Conservation (phyloP, 768 basidiomycete species). For the Polyporus arcularius region DNA sequence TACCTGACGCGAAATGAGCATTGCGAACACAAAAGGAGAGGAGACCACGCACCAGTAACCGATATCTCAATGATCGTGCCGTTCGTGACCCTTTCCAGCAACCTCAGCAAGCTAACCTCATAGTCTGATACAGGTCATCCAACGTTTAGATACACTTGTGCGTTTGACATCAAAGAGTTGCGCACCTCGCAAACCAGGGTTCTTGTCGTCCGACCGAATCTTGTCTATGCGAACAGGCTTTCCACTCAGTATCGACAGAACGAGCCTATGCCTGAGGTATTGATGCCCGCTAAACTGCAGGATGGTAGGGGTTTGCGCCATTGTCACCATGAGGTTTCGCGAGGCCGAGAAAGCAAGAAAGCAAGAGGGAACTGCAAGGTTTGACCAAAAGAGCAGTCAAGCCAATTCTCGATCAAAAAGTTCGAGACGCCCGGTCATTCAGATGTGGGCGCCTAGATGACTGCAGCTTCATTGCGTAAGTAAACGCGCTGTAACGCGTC, state of each 20-base stretch:
- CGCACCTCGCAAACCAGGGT: conserved; percentile 90
- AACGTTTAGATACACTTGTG: neutral
- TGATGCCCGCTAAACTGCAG: conserved; percentile 79
- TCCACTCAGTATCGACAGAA: conserved; percentile 88
- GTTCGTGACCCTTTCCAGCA: conserved; percentile 91
- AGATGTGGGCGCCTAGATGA: conserved; percentile 11
- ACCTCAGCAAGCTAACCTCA: conserved; percentile 85
- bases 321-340: neutral
- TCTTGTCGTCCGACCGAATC: conserved; percentile 89
- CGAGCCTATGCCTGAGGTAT: conserved; percentile 80
- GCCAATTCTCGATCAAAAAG: conserved; percentile 84
- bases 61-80: conserved; percentile 95
- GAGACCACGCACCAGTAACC: conserved; percentile 69
- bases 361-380: conserved; percentile 33
- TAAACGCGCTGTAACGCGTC: neutral
- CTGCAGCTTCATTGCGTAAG: conserved; percentile 1
- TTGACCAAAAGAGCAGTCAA: no score
- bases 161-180: neutral
- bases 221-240: conserved; percentile 81
- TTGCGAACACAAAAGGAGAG: neutral
- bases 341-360: neutral
- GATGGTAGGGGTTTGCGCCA: conserved; percentile 28
- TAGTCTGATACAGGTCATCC: conserved; percentile 57
- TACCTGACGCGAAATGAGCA: conserved; percentile 53
- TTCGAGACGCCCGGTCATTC: neutral